Conservation (phyloP, 768 basidiomycete species). For the Naganishia randhawae region DNA sequence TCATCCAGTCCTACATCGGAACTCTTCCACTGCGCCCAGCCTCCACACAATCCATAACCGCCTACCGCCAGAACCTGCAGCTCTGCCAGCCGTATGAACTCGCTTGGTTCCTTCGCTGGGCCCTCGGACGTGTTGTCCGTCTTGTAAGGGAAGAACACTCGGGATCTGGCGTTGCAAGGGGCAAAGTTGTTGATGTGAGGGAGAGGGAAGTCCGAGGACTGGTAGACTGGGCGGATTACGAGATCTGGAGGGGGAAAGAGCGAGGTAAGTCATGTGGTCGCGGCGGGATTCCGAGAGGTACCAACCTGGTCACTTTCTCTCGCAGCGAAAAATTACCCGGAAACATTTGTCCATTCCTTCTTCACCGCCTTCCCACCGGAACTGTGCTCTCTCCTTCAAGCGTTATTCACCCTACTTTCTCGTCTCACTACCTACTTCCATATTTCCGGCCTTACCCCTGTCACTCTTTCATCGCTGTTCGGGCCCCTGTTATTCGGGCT, state of each 20-base stretch:
- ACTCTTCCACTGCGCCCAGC: conserved; percentile 35
- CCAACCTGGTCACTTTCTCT: not conserved
- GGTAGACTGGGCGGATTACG: conserved; percentile 77
- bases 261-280: conserved; percentile 56
- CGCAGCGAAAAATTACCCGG: not conserved
- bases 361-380: conserved; percentile 49
- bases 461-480: conserved; percentile 82
- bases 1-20: conserved; percentile 74
- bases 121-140: conserved; percentile 71
- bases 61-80: conserved; percentile 60
- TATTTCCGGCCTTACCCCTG: conserved; percentile 83
- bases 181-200: conserved; percentile 25
- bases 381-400: conserved; percentile 41
- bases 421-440: conserved; percentile 78
- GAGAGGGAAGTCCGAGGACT: conserved; percentile 62
- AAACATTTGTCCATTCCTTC: conserved; percentile 50
- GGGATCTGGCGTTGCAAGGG: conserved; percentile 26
- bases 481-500: conserved; percentile 86
- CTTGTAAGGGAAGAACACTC: conserved; percentile 56
- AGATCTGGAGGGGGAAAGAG: conserved; percentile 76
- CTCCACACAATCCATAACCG: not conserved
- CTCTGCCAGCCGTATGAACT: conserved; percentile 84
- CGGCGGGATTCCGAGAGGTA: not conserved
- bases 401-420: conserved; percentile 73
- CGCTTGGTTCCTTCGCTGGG: conserved; percentile 91